phyloP scores from a whole-genome alignment of 352 stramenopile genomes.

The Peronospora destructor region DNA sequence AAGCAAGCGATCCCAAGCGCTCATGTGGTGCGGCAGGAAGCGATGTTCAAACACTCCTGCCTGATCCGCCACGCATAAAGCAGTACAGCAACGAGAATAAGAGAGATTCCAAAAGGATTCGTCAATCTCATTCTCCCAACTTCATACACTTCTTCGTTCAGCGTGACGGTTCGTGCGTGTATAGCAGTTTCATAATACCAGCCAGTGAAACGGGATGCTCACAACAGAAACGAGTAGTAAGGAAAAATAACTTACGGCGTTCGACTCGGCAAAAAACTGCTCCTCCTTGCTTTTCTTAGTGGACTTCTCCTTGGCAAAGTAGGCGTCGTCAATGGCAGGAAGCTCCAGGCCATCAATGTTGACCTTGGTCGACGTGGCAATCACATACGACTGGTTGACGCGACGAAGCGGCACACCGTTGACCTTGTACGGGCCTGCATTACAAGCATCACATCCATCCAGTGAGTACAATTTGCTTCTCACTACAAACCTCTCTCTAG shows the following conservation, averaged over 20 bases:
- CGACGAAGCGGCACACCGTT: conserved; percentile 97
- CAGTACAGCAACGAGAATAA: not conserved
- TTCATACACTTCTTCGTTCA: conserved; percentile 1
- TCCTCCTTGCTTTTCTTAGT: conserved; percentile 92
- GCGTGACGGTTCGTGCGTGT: conserved; percentile 1
- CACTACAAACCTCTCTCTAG: not conserved
- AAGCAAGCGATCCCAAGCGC: conserved; percentile 88
- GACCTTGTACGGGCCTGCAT: conserved; percentile 95
- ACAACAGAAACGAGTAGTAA: conserved; percentile 8
- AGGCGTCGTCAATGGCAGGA: conserved; percentile 92
- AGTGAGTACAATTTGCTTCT: not conserved
- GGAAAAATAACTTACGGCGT: conserved; percentile 44
- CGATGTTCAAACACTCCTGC: not conserved
- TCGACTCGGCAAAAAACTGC: conserved; percentile 95
- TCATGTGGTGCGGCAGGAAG: conserved; percentile 34
- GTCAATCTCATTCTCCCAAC: conserved; percentile 12
- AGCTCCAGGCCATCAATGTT: conserved; percentile 91
- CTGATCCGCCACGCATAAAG: conserved; percentile 10
- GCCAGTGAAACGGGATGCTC: conserved; percentile 21
- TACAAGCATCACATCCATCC: not conserved
- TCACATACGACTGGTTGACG: conserved; percentile 98
- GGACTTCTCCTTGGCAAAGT: conserved; percentile 93
- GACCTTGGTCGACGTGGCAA: conserved; percentile 97
- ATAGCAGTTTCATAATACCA: conserved; percentile 10
- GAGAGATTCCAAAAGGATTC: conserved; percentile 30